Conservation (phyloP, 805 yeast species). For the Candida stauntonica region DNA sequence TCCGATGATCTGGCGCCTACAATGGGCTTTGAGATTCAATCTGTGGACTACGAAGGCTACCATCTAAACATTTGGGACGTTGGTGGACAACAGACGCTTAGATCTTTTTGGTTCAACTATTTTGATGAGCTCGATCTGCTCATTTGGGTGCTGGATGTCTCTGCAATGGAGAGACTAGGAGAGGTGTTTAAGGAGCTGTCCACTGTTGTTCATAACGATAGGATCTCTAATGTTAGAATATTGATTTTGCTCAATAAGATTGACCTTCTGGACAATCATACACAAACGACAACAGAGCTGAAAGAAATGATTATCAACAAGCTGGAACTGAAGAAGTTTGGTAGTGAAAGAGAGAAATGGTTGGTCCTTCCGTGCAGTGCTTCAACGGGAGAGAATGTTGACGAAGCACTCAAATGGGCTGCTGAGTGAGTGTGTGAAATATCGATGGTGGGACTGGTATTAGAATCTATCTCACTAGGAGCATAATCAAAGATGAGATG, state of each 20-base stretch:
- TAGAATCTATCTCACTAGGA: no score
- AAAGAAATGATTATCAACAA: slow-evolving; percentile 6
- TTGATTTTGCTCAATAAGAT: slow-evolving; percentile 69
- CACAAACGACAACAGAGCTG: slow-evolving; percentile 13
- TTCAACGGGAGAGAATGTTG: slow-evolving; percentile 8
- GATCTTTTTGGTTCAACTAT: slow-evolving; percentile 93
- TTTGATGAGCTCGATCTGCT: slow-evolving; percentile 65
- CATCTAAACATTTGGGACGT: slow-evolving; percentile 74
- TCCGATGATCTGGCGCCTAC: slow-evolving; percentile 71
- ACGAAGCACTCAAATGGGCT: slow-evolving; percentile 10
- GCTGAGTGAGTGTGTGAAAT: not conserved
- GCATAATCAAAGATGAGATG: no score
- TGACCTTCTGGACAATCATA: slow-evolving; percentile 44
- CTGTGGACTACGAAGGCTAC: slow-evolving; percentile 38
- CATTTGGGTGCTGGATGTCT: slow-evolving; percentile 81
- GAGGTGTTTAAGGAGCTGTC: slow-evolving; percentile 66
- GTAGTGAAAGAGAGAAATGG: slow-evolving; percentile 16
- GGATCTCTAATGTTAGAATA: slow-evolving; percentile 65
- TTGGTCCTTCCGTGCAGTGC: slow-evolving; percentile 13
- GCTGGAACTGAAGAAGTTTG: slow-evolving; percentile 12
- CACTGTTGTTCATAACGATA: slow-evolving; percentile 51
- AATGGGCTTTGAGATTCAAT: slow-evolving; percentile 80
- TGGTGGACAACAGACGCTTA: slow-evolving; percentile 81
- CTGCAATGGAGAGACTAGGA: slow-evolving; percentile 51
- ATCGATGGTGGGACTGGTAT: no score